phyloP scores from a whole-genome alignment of 768 basidiomycete species.

The Rhizopogon vesiculosus region DNA sequence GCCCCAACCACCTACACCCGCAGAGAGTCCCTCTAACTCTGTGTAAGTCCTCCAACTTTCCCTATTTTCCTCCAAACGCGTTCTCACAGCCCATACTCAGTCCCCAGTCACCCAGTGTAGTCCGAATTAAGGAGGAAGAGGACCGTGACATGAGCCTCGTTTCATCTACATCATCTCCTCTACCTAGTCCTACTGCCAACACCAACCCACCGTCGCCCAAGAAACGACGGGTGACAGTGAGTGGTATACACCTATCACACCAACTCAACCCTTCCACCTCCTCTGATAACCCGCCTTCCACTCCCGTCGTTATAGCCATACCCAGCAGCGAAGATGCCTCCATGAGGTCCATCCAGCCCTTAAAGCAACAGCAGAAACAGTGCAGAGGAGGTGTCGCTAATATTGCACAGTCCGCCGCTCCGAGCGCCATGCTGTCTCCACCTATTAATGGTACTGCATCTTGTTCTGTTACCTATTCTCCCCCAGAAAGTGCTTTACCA shows the following conservation, averaged over 20 bases:
- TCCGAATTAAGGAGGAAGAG: constrained; percentile 61
- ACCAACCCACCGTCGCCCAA: constrained; percentile 41
- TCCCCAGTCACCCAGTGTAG: constrained; percentile 39
- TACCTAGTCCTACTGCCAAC: constrained; percentile 29
- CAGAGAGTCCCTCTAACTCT: constrained; percentile 36
- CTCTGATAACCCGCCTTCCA: constrained; percentile 42
- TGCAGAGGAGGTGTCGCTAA: constrained; percentile 45
- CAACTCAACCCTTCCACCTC: constrained; percentile 51
- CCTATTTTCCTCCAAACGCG: constrained; percentile 8
- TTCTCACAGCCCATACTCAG: constrained; percentile 22
- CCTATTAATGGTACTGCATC: constrained; percentile 11
- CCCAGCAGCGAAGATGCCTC: constrained; percentile 53
- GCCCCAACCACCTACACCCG: constrained; percentile 22
- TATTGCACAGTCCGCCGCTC: constrained; percentile 29
- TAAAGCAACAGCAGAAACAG: constrained; percentile 73
- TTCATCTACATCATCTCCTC: constrained; percentile 32
- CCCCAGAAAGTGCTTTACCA: constrained; percentile 20
- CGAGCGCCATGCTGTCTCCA: constrained; percentile 26
- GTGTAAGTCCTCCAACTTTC: constrained; percentile 36
- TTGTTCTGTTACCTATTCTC: constrained; percentile 21
- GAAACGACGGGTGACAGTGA: constrained; percentile 69
- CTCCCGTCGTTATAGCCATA: constrained; percentile 63
- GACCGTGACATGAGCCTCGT: constrained; percentile 42
- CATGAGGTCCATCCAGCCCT: constrained; percentile 54
- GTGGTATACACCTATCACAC: constrained; percentile 38